Evolutionary conservation across 129 eudicot species (phyloP).

Genomic region (Tanacetum coccineum): DNA sequence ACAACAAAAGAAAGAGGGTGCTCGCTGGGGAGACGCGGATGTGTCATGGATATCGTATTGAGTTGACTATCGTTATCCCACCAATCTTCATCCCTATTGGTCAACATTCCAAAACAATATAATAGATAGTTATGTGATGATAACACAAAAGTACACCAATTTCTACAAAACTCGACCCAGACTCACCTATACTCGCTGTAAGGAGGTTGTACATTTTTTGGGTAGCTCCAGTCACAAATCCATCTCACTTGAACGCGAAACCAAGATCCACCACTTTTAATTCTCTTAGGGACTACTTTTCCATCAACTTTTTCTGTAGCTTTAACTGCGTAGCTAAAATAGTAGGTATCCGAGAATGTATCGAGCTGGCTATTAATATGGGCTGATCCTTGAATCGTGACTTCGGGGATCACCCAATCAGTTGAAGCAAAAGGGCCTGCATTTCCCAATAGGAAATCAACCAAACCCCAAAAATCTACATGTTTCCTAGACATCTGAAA

Average conservation of each 20-base stretch:
- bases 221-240: slow-evolving; percentile 64
- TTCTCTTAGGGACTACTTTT: slow-evolving; percentile 50
- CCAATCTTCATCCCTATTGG: slow-evolving; percentile 79
- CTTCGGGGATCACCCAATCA: slow-evolving; percentile 80
- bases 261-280: slow-evolving; percentile 48
- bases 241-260: slow-evolving; percentile 53
- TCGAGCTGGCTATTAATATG: slow-evolving; percentile 48
- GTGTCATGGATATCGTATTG: slow-evolving; percentile 79
- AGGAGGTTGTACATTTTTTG: slow-evolving; percentile 59
- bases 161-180: background rate
- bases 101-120: background rate
- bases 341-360: slow-evolving; percentile 69
- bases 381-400: slow-evolving; percentile 72
- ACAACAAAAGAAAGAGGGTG: slow-evolving; percentile 50
- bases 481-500: slow-evolving; percentile 67
- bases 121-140: background rate
- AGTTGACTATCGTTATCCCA: slow-evolving; percentile 90
- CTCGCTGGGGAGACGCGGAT: slow-evolving; percentile 66
- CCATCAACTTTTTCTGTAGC: slow-evolving; percentile 54
- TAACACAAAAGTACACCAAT: background rate
- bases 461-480: slow-evolving; percentile 59
- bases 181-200: slow-evolving; percentile 65
- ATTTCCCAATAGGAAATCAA: slow-evolving; percentile 59
- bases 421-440: slow-evolving; percentile 75
- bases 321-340: slow-evolving; percentile 77